These are phyloP conservation scores for Jasminum sambac DNA, from an alignment of 257 asterid species.

Conservation along the genomic window DNA sequence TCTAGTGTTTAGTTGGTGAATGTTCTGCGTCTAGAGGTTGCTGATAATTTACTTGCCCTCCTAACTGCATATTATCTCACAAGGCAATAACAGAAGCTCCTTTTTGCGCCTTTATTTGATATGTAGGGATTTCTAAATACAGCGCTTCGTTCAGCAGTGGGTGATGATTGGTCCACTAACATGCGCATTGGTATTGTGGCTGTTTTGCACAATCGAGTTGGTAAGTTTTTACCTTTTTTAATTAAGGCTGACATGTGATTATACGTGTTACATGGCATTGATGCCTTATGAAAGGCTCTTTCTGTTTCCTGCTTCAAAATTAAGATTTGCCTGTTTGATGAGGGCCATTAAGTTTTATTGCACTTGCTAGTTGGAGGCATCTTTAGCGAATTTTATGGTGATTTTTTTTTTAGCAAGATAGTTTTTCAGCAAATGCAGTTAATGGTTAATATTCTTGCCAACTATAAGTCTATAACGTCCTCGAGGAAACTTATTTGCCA, in stretches of 20 bases:
- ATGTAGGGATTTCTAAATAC: conserved; percentile 55
- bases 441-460: not conserved
- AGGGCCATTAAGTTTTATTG: conserved; percentile 6
- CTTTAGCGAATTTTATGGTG: not conserved
- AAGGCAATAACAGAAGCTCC: conserved; percentile 23
- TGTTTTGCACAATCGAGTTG: conserved; percentile 81
- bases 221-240: conserved; percentile 41
- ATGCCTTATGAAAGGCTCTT: not conserved
- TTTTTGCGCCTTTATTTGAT: conserved; percentile 21
- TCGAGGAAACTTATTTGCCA: conserved; percentile 20
- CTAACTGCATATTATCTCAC: conserved; percentile 20
- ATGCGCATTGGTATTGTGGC: conserved; percentile 72
- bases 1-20: conserved; percentile 15
- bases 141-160: conserved; percentile 42
- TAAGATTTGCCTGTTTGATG: conserved; percentile 5
- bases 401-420: not conserved
- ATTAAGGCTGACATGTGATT: conserved; percentile 7
- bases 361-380: conserved; percentile 7
- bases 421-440: not conserved
- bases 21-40: conserved; percentile 16
- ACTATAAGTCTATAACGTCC: not conserved
- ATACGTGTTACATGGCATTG: conserved; percentile 5
- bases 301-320: not conserved
- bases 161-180: conserved; percentile 53
- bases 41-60: conserved; percentile 19